These are phyloP conservation scores for Gomphus bonarii DNA, from an alignment of 1,284 basidiomycete species.

Conservation along the genomic window DNA sequence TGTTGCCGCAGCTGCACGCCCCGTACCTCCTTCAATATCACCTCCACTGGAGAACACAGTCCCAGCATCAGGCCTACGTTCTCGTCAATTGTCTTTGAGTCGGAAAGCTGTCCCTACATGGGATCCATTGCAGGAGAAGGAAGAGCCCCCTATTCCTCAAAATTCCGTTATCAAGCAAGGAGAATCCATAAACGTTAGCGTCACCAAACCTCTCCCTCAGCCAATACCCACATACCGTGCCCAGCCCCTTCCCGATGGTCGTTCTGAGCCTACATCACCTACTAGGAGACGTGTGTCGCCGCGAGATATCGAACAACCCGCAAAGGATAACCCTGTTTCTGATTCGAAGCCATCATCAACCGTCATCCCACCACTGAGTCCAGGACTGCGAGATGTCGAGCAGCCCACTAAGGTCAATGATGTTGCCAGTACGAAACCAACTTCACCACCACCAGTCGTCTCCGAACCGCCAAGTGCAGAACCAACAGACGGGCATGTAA, in stretches of 20 bases:
- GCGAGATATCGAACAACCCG: not conserved
- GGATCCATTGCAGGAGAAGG: not conserved
- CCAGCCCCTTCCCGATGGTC: not conserved
- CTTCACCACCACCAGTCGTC: not conserved
- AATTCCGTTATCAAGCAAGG: not conserved
- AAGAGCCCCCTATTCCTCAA: not conserved
- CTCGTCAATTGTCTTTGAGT: conserved; percentile 10
- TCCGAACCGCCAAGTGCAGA: not conserved
- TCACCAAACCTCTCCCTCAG: not conserved
- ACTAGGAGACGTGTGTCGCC: not conserved
- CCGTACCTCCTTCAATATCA: conserved; percentile 4
- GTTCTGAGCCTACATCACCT: not conserved
- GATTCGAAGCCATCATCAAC: not conserved
- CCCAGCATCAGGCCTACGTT: conserved; percentile 7
- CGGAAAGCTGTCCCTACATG: conserved; percentile 15
- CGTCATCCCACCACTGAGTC: not conserved
- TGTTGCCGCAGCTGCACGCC: conserved; percentile 2
- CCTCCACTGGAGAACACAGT: conserved; percentile 6
- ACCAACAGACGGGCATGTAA: not conserved
- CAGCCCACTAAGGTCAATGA: too few species aligned
- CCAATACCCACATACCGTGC: not conserved
- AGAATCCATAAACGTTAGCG: not conserved
- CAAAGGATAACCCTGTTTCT: not conserved
- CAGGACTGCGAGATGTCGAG: not conserved
- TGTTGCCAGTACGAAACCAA: too few species aligned